Percentiles rank a stretch among this genome's conserved stretches.
phyloP scores from a whole-genome alignment of 2,329 filamentous ascomycete genomes.

The Akanthomyces dipterigenus region DNA sequence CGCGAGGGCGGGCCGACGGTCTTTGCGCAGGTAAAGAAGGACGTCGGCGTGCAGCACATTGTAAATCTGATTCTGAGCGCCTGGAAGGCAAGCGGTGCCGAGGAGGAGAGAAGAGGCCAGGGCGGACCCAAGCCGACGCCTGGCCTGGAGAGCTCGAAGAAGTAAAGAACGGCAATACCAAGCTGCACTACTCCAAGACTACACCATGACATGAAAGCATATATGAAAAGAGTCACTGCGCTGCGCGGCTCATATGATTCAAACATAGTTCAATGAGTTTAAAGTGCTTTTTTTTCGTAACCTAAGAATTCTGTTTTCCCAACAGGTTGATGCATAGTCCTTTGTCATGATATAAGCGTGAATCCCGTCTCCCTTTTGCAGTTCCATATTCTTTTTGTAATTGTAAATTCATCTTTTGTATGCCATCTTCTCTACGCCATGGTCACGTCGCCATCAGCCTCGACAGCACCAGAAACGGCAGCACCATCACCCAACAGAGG shows the following conservation, averaged over 20 bases:
- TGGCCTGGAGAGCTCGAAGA: conserved; percentile 42
- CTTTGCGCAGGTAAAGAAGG: conserved; percentile 95
- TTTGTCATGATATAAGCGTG: conserved; percentile 7
- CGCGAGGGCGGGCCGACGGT: conserved; percentile 91
- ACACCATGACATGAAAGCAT: not conserved
- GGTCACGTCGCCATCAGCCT: conserved; percentile 26
- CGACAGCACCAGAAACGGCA: conserved; percentile 11
- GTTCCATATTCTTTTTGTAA: not conserved
- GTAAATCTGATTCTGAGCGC: conserved; percentile 82
- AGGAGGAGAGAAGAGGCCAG: conserved; percentile 45
- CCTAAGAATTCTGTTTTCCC: not conserved
- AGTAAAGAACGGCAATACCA: not conserved
- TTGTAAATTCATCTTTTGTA: not conserved
- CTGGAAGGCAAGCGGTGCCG: conserved; percentile 85
- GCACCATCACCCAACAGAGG: conserved; percentile 32
- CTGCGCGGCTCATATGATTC: not conserved
- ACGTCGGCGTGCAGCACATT: conserved; percentile 77
- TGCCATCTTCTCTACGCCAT: conserved; percentile 20
- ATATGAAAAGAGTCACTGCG: not conserved
- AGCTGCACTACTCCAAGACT: not conserved
- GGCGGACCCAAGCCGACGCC: conserved; percentile 54
- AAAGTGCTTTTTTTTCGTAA: not conserved
- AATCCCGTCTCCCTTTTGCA: not conserved
- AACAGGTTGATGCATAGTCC: conserved; percentile 9
- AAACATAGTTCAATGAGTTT: not conserved